Conservation (phyloP, 306 rosid species). For the Chamaecrista fasciculata region DNA sequence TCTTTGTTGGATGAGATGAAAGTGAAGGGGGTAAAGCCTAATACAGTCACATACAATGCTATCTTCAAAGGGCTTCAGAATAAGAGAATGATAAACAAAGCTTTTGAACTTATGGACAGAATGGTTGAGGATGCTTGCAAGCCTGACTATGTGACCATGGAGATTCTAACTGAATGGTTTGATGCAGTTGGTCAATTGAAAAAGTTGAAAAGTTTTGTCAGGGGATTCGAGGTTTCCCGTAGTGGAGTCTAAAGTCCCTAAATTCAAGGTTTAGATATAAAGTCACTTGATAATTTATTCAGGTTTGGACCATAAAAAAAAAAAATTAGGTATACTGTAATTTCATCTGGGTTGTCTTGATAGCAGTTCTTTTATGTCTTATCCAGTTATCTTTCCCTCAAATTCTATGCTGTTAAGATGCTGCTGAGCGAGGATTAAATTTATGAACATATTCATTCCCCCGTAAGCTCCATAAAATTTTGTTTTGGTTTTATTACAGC, state of each 20-base stretch:
- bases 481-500: not conserved
- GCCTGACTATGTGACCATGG: conserved; percentile 61
- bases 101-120: conserved; percentile 50
- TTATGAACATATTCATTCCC: not conserved
- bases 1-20: conserved; percentile 55
- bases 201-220: conserved; percentile 40
- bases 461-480: not conserved
- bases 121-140: conserved; percentile 55
- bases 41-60: conserved; percentile 50
- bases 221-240: conserved; percentile 39
- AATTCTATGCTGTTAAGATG: not conserved
- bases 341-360: not conserved
- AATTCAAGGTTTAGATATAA: not conserved
- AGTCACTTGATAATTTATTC: not conserved
- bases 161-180: conserved; percentile 63
- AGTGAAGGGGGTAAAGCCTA: conserved; percentile 44
- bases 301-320: not conserved
- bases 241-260: conserved; percentile 21
- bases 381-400: not conserved
- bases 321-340: not conserved
- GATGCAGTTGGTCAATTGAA: conserved; percentile 38
- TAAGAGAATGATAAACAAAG: conserved; percentile 47
- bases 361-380: not conserved
- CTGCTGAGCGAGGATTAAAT: not conserved
- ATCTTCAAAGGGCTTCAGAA: conserved; percentile 46